These are phyloP conservation scores for Codiaeum variegatum DNA, from an alignment of 441 rosid genomes.

Conservation along the genomic window DNA sequence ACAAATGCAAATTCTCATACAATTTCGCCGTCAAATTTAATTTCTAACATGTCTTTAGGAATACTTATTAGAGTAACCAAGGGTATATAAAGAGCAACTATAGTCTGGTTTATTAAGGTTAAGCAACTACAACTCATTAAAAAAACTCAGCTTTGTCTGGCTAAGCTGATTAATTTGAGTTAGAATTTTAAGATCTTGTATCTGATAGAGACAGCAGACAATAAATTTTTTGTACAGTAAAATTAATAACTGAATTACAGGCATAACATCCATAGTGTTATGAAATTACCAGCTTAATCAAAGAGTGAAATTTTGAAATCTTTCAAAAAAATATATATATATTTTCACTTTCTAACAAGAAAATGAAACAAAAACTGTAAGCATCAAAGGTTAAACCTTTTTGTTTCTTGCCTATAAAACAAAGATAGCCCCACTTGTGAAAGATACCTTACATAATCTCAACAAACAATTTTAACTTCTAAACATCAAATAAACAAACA, in stretches of 20 bases:
- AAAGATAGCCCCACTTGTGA: constrained; percentile 13
- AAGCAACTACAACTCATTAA: background rate
- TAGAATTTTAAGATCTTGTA: background rate
- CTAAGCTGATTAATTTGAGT: background rate
- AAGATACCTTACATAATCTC: background rate
- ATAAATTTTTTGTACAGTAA: background rate
- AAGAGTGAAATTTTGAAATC: background rate
- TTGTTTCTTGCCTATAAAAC: constrained; percentile 9
- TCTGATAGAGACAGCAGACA: background rate
- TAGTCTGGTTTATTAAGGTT: background rate
- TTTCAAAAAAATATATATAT: background rate
- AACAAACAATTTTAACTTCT: background rate
- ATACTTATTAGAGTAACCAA: background rate
- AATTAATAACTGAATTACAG: background rate
- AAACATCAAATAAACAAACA: background rate
- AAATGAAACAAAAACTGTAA: background rate
- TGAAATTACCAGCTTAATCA: background rate
- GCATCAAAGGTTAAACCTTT: background rate
- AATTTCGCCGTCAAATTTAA: background rate
- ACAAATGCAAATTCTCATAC: background rate
- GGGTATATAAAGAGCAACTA: background rate
- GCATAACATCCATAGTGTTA: background rate
- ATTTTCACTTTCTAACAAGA: background rate
- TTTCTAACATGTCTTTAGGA: background rate
- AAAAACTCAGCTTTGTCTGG: background rate